Evolutionary conservation across 2,329 filamentous ascomycete species (phyloP), one percentile per base, ranked within the genome.

Genomic region (Botrytis medusae): DNA sequence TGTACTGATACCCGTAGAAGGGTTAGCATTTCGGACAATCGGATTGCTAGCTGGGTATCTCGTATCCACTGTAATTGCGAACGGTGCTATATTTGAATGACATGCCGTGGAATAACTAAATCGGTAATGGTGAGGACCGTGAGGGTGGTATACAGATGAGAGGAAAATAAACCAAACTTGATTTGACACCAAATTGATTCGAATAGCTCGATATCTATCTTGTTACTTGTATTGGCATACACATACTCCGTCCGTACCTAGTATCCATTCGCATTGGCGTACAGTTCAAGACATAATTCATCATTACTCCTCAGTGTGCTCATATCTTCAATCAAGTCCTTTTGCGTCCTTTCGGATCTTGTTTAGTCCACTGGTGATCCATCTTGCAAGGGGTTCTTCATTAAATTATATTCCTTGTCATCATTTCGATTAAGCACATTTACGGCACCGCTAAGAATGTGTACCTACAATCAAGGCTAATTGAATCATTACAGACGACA

Each of bases 371-470:
- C 34, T 7, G 34, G 34, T 37, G 37, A 37, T 37, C 37, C 14
- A n/a, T 40, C n/a, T 63, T 42, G 60, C 60, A 63, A 32, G 62
- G 64, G 37, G n/a, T 44, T 40, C 61, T 48, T 72, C 61, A 57
- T 72, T 54, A 54, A 32, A 68, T 59, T 12, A 46, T 34, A 40
- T 57, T 54, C 64, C 64, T 67, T 51, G 69, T 51, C 69, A 63
- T 71, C 69, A 63, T 71, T 71, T 67, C 63, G 44, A 65, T 65
- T 65, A n/a, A 51, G 63, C 29, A 37, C 44, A 37, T 18, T 46
- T 37, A 51, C 44, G 29, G 29, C 42, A 48, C 62, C 42, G 62
- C 62, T n/a, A 65, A 29, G 29, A 34, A 37, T 65, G 32, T 48
- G 32, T 51, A 67, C 44, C 32, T 65, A 48, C 63, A 48, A 42